phyloP scores from a whole-genome alignment of 345 rosid genomes.

The Lumnitzera littorea region DNA sequence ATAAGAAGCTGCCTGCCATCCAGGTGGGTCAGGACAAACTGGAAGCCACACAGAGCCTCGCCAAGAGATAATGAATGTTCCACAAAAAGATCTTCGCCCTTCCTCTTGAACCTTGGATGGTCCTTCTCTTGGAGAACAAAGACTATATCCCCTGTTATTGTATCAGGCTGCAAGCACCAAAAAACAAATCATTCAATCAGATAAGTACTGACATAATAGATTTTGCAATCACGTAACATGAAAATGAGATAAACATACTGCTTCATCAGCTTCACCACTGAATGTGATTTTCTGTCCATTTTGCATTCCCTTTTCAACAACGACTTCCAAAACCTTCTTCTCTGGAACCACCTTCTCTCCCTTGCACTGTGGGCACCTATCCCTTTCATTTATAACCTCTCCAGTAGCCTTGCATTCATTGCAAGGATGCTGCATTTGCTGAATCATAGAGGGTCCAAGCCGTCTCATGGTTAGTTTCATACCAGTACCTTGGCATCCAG shows the following conservation, averaged over 20 bases:
- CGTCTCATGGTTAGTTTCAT: constrained; percentile 35
- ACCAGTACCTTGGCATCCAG: constrained; percentile 33
- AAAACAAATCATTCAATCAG: too few relatives aligned
- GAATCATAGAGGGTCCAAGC: constrained; percentile 35
- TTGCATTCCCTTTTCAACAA: constrained; percentile 38
- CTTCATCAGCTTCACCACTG: constrained; percentile 37
- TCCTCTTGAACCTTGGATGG: constrained; percentile 73
- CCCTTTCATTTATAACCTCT: constrained; percentile 30
- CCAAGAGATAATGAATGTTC: constrained; percentile 70
- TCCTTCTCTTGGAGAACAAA: constrained; percentile 80
- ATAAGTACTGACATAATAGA: too few relatives aligned
- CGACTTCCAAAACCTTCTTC: constrained; percentile 34
- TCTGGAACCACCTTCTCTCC: constrained; percentile 35
- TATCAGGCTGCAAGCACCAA: constrained; percentile 63
- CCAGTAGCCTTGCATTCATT: constrained; percentile 36
- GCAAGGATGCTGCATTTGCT: constrained; percentile 41
- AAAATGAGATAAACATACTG: constrained; percentile 7
- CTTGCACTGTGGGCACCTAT: constrained; percentile 32
- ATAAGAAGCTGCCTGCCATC: constrained; percentile 86
- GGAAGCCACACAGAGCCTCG: constrained; percentile 90
- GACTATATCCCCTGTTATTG: constrained; percentile 80
- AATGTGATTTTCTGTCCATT: constrained; percentile 32
- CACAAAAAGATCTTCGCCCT: constrained; percentile 72
- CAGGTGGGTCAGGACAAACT: constrained; percentile 64
- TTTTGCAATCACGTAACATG: background rate